A percentile compares a stretch with the other conserved stretches of the same genome.
phyloP scores from a whole-genome alignment of 495 filamentous ascomycete genomes.

The Mytilinidion resinicola region DNA sequence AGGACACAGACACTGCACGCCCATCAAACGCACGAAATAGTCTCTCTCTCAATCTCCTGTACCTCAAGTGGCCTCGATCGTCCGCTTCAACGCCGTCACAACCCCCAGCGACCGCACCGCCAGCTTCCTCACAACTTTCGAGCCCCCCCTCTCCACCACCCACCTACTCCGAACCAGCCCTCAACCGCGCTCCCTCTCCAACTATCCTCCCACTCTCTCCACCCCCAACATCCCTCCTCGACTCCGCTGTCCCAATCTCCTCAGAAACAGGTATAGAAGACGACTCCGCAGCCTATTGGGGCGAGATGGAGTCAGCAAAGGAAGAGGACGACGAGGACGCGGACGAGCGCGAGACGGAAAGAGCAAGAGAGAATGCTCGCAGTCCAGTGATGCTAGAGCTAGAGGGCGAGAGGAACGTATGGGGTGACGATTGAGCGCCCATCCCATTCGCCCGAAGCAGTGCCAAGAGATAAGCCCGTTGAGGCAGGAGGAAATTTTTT shows the following conservation, averaged over 20 bases:
- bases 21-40: neutral
- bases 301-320: neutral
- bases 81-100: neutral
- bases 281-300: too few relatives aligned
- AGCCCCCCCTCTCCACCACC: neutral
- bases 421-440: too few relatives aligned
- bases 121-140: neutral
- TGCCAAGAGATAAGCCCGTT: too few relatives aligned
- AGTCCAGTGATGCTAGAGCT: neutral
- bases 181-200: neutral
- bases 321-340: neutral
- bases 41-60: neutral
- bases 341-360: neutral
- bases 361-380: neutral
- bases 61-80: neutral
- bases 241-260: neutral
- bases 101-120: neutral
- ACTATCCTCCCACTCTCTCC: neutral
- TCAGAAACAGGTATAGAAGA: too few relatives aligned
- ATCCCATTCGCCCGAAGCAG: too few relatives aligned
- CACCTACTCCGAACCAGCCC: neutral
- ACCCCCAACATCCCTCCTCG: neutral
- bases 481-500: too few relatives aligned
- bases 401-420: too few relatives aligned
- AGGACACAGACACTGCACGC: neutral